Base-by-base conservation (phyloP, 768 basidiomycete species). In the Auriscalpium microsporum region DNA sequence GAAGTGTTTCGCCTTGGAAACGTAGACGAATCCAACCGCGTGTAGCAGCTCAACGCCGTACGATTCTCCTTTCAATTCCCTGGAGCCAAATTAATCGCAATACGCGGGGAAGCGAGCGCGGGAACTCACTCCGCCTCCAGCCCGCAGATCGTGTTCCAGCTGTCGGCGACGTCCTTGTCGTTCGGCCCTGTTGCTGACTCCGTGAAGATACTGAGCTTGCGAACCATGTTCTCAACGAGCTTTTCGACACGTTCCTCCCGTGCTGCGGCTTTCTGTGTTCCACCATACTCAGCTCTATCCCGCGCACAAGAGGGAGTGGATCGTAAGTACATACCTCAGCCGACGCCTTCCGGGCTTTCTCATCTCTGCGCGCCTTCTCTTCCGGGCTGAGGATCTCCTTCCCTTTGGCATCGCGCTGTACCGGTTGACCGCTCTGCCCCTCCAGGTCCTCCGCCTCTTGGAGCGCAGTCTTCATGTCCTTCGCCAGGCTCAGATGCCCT, bases 381-480 rank as follows among this genome's bases (percentile, higher is more conserved):
- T 75, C 76, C 1, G 72, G 71, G 16, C 65, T 67, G 19, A 75
- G 47, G 21, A 74, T 67, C 48, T 70, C 69, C 16, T 64, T 61
- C 5, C 79, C 81, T 57, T 78, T 80, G 33, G 75, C 76, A 63
- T 82, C 86, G 1, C 76, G 73, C 53, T 63, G 69, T 53, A 73
- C 73, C 14, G 65, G 64, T 56, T 73, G 70, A 56, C 71, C 72
- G 33, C 58, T 64, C 45, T 67, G 69, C n/a, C 66, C 69, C 17
- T 71, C 77, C 55, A 75, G 80, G 50, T 88, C 88, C 38, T 87
- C 87, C 0, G 83, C 90, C 65, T 94, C 91, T 64, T 94, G 92
- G 65, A 94, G 69, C 4, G 90, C 93, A 2, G 86, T 78, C 74
- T 95, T 95, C 93, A 95, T 94, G 64, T 95, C 93, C 63, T 80